These are phyloP conservation scores for Tricholoma flavovirens DNA, from an alignment of 768 basidiomycete genomes.

Conservation along the genomic window DNA sequence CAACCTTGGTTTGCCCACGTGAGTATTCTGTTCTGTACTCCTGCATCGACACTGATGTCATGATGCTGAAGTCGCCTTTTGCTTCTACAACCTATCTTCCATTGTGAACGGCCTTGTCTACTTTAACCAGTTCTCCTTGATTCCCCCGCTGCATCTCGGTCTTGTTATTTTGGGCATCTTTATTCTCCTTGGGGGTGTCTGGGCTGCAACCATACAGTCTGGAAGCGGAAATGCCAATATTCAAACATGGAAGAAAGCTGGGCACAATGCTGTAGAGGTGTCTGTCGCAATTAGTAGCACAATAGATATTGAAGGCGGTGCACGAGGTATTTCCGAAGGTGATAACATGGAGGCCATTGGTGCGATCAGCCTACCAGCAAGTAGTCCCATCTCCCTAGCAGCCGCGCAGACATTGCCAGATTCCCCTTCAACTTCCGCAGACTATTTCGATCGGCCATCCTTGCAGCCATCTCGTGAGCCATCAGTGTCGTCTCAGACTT, in stretches of 20 bases:
- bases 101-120: slow-evolving; percentile 89
- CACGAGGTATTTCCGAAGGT: neutral
- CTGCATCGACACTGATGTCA: slow-evolving; percentile 10
- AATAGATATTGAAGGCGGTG: slow-evolving; percentile 17
- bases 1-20: slow-evolving; percentile 84
- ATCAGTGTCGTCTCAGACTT: neutral
- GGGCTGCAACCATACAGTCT: slow-evolving; percentile 79
- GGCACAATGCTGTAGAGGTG: slow-evolving; percentile 22
- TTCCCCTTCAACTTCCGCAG: slow-evolving; percentile 11
- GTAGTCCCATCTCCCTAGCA: slow-evolving; percentile 10
- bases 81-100: slow-evolving; percentile 90
- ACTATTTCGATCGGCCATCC: neutral
- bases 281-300: neutral
- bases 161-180: slow-evolving; percentile 75
- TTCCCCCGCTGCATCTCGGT: slow-evolving; percentile 61
- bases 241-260: slow-evolving; percentile 41
- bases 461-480: neutral
- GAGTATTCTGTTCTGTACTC: slow-evolving; percentile 25
- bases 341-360: slow-evolving; percentile 3
- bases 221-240: slow-evolving; percentile 47
- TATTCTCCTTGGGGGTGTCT: slow-evolving; percentile 80
- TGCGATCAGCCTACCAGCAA: neutral
- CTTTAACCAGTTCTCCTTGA: slow-evolving; percentile 76
- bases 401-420: slow-evolving; percentile 28
- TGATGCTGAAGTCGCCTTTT: slow-evolving; percentile 69